Base-by-base conservation (phyloP, 305 asterid species). In the Fraxinus sp. region DNA sequence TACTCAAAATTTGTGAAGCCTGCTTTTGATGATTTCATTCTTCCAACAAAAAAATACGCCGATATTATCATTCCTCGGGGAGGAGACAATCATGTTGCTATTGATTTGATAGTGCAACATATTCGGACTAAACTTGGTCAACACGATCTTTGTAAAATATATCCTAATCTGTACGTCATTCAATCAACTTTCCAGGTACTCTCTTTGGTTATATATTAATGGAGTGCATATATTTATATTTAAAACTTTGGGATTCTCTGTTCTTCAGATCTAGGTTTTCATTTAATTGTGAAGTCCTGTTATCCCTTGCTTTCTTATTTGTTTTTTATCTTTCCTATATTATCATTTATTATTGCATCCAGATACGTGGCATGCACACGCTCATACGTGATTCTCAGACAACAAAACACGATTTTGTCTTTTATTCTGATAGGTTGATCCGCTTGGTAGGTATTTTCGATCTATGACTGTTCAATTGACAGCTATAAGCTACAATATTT, bases 41-140 rank as follows among this genome's bases (percentile, higher is more conserved):
- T 94, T 86, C 98, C 99, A 39, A 93, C 98, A 13, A 97, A 97
- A 88, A 97, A 97, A 87, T 97, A 91, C 72, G 99, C 99, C 1
- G 99, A 97, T 85, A 94, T 97, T 82, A 97, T 97, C 88, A 97
- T 97, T 84, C 99, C 99, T 18, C 98, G 98, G 46, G 99, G 99
- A 80, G 99, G 98, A 87, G 99, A 97, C 89, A 97, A 97, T 86
- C 97, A 90, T 85, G 99, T 97, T 78, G 99, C 99, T 62, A 91
- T 97, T 74, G 99, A 97, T 91, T 92, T 97, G 94, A 97, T 97
- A 64, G 99, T 97, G 71, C 99, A 94, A 84, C 98, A 97, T 88
- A 91, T 97, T 83, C 94, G 97, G 85, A 94, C 98, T 44, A 97
- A 94, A 87, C 98, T 97, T 74, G 99, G 99, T 78, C 99, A 97